Base-by-base conservation (phyloP, 179 eudicot species). In the Silene coronaria region DNA sequence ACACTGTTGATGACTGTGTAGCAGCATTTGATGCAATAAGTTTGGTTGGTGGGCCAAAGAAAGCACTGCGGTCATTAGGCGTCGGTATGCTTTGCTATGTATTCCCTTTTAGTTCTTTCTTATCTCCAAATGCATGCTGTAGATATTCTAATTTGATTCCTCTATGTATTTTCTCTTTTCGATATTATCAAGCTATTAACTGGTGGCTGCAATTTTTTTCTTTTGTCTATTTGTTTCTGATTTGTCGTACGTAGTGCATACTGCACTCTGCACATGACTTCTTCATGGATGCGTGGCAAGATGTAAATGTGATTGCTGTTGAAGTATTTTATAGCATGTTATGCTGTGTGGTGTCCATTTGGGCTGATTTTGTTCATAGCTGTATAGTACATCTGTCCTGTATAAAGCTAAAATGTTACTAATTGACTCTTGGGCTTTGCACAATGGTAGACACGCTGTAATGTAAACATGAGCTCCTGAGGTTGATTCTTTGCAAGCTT, bases 21-120 rank as follows among this genome's bases (percentile, higher is more conserved):
- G 91, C 96, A 73, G 92, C 97, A 77, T 96, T 96, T 84, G 87
- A 87, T 83, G 98, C 97, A 46, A 78, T 82, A 36, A 86, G 80
- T 76, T 82, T 86, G 77, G 80, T 85, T 82, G 99, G 96, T 76
- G 97, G 90, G 70, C 78, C 81, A 42, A 93, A 88, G 86, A 93
- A 90, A 84, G 97, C 94, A 46, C 83, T 96, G 84, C 80, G 88
- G 73, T 96, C 99, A 71, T 66, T 93, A 61, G 85, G 90, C 80
- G 84, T 93, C 72, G 99, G 99, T 96, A 88, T 67, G 90, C 42
- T 55, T 72, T 65, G 73, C 62, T 67, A 62, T 12, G 65, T 16
- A 28, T 21, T 51, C 58, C 24, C 24, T 38, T 48, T 78, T 63
- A 63, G 57, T 68, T 68, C n/a, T 68, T n/a, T 68, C 42, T 42